Conservation (phyloP, 768 basidiomycete species). For the Lentinula raphanica region DNA sequence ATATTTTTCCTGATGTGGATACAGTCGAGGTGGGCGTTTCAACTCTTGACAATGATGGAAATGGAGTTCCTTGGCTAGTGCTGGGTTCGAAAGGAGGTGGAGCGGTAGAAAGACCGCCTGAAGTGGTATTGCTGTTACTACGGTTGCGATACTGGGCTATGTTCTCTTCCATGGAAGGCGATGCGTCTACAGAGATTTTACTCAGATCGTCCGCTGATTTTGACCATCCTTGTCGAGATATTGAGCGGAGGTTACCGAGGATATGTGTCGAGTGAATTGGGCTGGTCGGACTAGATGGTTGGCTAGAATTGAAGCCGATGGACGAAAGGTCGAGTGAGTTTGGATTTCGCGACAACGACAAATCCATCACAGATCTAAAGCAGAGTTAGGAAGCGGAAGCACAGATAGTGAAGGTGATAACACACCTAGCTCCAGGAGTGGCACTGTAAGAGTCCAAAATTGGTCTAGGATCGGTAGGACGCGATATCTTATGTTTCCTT, state of each 20-base stretch:
- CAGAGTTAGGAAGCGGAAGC: too few species aligned
- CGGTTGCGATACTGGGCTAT: conserved; percentile 62
- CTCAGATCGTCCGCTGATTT: conserved; percentile 70
- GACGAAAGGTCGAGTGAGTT: conserved; percentile 40
- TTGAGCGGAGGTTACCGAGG: conserved; percentile 62
- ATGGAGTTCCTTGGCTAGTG: conserved; percentile 24
- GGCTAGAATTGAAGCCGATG: conserved; percentile 28
- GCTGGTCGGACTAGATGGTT: conserved; percentile 32
- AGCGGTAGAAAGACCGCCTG: conserved; percentile 22
- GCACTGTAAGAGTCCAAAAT: conserved; percentile 55
- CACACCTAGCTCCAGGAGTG: conserved; percentile 51
- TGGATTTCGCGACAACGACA: conserved; percentile 35
- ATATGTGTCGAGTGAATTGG: conserved; percentile 24
- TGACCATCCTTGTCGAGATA: conserved; percentile 74
- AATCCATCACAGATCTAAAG: conserved; percentile 61
- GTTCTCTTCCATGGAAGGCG: conserved; percentile 53
- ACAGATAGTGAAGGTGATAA: conserved; percentile 8
- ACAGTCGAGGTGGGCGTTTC: conserved; percentile 24
- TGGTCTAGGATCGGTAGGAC: conserved; percentile 77
- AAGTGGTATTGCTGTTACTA: conserved; percentile 45
- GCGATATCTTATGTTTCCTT: conserved; percentile 76
- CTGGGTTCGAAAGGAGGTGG: conserved; percentile 18
- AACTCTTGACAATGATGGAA: conserved; percentile 29
- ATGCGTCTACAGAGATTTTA: conserved; percentile 22
- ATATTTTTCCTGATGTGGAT: too few species aligned